Evolutionary conservation across 768 basidiomycete species (phyloP).

Genomic region (Tricholoma flavovirens): DNA sequence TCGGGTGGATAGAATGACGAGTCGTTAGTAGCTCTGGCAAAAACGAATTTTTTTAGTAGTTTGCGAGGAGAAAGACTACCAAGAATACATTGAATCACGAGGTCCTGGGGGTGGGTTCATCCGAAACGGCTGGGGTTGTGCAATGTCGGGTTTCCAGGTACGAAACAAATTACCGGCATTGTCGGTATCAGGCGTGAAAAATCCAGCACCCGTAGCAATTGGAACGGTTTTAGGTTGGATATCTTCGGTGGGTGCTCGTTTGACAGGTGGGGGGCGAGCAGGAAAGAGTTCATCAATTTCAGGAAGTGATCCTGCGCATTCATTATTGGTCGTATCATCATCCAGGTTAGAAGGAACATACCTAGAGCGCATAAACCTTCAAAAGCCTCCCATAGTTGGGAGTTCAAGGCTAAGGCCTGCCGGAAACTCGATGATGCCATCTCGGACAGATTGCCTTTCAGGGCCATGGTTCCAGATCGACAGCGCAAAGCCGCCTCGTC

Average conservation of each 20-base stretch:
- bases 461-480: slow-evolving; percentile 68
- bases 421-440: slow-evolving; percentile 68
- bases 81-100: slow-evolving; percentile 59
- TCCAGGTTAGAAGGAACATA: slow-evolving; percentile 26
- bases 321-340: slow-evolving; percentile 2
- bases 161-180: slow-evolving; percentile 53
- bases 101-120: slow-evolving; percentile 45
- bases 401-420: slow-evolving; percentile 65
- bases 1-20: slow-evolving; percentile 46
- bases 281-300: slow-evolving; percentile 73
- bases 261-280: slow-evolving; percentile 50
- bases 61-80: slow-evolving; percentile 1
- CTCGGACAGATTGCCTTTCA: slow-evolving; percentile 74
- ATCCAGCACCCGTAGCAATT: slow-evolving; percentile 58
- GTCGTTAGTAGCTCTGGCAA: slow-evolving; percentile 51
- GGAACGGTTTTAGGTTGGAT: slow-evolving; percentile 40
- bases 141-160: slow-evolving; percentile 46
- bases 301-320: slow-evolving; percentile 53
- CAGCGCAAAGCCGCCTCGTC: slow-evolving; percentile 72
- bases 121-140: slow-evolving; percentile 51
- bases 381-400: slow-evolving; percentile 89
- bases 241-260: slow-evolving; percentile 50
- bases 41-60: slow-evolving; percentile 14
- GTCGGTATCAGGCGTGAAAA: slow-evolving; percentile 70
- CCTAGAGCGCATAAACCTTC: slow-evolving; percentile 82